phyloP scores from a whole-genome alignment of 768 basidiomycete genomes.

The Podaxis pistillaris region DNA sequence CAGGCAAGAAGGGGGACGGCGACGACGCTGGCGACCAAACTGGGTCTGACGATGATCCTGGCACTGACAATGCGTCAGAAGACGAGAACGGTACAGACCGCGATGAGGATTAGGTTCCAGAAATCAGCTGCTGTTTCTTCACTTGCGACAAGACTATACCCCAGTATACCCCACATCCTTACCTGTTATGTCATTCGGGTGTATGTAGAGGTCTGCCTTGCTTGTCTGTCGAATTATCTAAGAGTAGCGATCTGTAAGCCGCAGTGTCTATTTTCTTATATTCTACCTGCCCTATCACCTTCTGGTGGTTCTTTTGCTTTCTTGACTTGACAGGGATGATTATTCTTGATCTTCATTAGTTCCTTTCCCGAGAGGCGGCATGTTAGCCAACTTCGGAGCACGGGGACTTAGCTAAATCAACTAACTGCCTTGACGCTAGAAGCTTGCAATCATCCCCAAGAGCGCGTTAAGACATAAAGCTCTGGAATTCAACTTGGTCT shows the following conservation, averaged over 20 bases:
- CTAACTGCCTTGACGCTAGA: neutral
- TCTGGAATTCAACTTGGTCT: neutral
- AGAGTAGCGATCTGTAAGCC: too few relatives aligned
- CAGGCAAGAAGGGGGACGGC: neutral
- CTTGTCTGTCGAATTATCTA: too few relatives aligned
- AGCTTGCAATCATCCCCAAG: too few relatives aligned
- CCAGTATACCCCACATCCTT: too few relatives aligned
- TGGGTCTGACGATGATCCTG: neutral
- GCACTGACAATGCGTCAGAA: neutral
- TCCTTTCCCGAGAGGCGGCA: neutral
- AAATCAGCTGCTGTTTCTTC: too few relatives aligned
- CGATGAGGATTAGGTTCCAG: neutral
- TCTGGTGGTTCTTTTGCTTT: neutral
- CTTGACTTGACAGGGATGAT: neutral
- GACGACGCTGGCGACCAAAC: neutral
- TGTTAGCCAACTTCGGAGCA: neutral
- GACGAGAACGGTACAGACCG: neutral
- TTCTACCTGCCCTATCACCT: neutral
- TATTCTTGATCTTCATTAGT: neutral
- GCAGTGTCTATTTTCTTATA: too few relatives aligned
- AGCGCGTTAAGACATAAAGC: neutral
- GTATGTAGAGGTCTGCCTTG: too few relatives aligned
- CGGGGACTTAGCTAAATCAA: neutral
- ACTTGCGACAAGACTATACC: too few relatives aligned
- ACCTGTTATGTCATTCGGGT: too few relatives aligned